Conservation (phyloP, 2,329 filamentous ascomycete genomes). For the Raffaelea albimanens region DNA sequence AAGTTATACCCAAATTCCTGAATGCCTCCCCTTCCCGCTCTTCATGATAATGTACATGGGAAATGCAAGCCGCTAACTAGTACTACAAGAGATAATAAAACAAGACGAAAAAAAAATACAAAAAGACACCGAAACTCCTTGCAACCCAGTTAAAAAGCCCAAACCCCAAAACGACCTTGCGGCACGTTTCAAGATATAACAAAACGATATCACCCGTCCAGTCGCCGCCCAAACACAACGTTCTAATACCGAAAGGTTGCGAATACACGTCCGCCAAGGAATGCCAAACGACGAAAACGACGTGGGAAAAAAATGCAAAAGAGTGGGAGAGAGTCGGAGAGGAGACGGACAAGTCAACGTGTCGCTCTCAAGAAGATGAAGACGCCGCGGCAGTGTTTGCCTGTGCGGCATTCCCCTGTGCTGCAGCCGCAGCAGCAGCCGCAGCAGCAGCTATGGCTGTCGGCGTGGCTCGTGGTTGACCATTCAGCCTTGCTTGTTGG, state of each 20-base stretch:
- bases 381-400: background rate
- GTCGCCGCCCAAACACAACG: too few relatives aligned
- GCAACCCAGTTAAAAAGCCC: background rate
- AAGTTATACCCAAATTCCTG: too few relatives aligned
- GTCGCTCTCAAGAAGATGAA: too few relatives aligned
- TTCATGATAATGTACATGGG: background rate
- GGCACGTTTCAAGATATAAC: too few relatives aligned
- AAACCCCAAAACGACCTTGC: too few relatives aligned
- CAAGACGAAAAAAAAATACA: background rate
- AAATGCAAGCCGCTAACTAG: background rate
- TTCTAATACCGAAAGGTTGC: too few relatives aligned
- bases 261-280: background rate
- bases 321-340: background rate
- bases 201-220: too few relatives aligned
- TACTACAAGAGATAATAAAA: too few relatives aligned
- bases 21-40: background rate
- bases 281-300: background rate
- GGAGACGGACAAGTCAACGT: background rate
- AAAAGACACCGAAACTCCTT: background rate
- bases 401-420: background rate
- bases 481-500: background rate
- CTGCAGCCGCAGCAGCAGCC: conserved; percentile 11
- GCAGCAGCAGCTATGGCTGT: conserved; percentile 2
- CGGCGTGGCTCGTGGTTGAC: background rate
- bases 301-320: background rate